A percentile compares a stretch with the other conserved stretches of the same genome.
Conservation (phyloP, 306 rosid genomes). For the Dalbergia cochinchinensis region DNA sequence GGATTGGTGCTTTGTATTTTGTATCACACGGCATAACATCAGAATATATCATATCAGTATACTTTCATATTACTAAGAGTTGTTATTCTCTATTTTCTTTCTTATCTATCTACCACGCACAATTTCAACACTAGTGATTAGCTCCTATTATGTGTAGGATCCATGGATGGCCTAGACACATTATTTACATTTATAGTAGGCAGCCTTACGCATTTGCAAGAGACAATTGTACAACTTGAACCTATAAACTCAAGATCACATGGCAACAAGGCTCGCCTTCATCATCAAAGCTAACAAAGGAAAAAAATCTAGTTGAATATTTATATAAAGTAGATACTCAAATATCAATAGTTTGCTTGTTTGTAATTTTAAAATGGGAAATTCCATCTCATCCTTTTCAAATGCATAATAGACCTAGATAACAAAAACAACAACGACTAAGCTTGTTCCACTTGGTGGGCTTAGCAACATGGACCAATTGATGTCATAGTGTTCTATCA, state of each 20-base stretch:
- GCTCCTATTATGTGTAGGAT: neutral
- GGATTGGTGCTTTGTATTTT: too few relatives aligned
- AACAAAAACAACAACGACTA: too few relatives aligned
- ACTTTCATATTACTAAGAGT: too few relatives aligned
- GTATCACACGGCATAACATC: too few relatives aligned
- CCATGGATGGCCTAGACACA: neutral
- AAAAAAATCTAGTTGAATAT: slow-evolving; percentile 3
- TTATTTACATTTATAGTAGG: neutral
- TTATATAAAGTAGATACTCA: slow-evolving; percentile 4
- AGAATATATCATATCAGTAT: too few relatives aligned
- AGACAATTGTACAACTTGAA: neutral
- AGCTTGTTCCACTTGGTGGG: too few relatives aligned
- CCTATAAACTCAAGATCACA: slow-evolving; percentile 1
- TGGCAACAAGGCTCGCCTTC: neutral
- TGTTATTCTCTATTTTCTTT: too few relatives aligned
- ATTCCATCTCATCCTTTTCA: slow-evolving; percentile 12
- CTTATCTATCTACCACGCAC: too few relatives aligned
- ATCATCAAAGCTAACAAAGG: neutral
- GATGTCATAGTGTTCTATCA: too few relatives aligned
- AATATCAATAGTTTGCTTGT: slow-evolving; percentile 4
- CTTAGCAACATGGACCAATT: too few relatives aligned
- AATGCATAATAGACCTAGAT: neutral
- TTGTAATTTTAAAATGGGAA: slow-evolving; percentile 16
- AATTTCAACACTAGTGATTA: neutral
- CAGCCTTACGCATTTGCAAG: neutral